These are phyloP conservation scores for Malassezia globosa DNA, from an alignment of 1,284 basidiomycete genomes.

Conservation along the genomic window DNA sequence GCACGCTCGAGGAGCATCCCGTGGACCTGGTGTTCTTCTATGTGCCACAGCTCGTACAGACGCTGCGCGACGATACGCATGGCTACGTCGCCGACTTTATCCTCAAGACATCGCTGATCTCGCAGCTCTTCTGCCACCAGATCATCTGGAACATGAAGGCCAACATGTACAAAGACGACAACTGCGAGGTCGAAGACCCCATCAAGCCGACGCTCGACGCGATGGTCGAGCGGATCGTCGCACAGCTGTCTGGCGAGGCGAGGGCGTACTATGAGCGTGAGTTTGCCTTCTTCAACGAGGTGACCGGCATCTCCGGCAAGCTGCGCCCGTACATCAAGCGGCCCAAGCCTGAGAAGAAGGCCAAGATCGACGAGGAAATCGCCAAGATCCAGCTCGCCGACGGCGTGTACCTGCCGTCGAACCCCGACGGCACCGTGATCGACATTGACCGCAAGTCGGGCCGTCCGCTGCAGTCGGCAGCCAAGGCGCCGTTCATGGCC, in stretches of 20 bases:
- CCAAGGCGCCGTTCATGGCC: slow-evolving; percentile 99
- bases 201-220: slow-evolving; percentile 88
- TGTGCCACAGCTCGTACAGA: slow-evolving; percentile 95
- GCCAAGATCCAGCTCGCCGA: slow-evolving; percentile 81
- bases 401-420: slow-evolving; percentile 92
- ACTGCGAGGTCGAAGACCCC: slow-evolving; percentile 62
- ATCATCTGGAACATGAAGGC: slow-evolving; percentile 99
- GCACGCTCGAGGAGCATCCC: slow-evolving; percentile 85
- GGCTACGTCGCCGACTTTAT: slow-evolving; percentile 89
- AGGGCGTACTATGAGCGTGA: slow-evolving; percentile 85
- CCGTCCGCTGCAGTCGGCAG: slow-evolving; percentile 87
- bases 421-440: slow-evolving; percentile 89
- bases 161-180: slow-evolving; percentile 85
- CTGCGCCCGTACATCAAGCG: slow-evolving; percentile 94
- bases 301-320: slow-evolving; percentile 95
- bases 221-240: slow-evolving; percentile 72
- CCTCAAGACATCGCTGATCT: slow-evolving; percentile 92
- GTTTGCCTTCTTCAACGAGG: slow-evolving; percentile 89
- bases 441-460: slow-evolving; percentile 96
- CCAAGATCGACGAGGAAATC: slow-evolving; percentile 99
- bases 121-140: slow-evolving; percentile 96
- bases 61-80: slow-evolving; percentile 65
- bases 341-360: slow-evolving; percentile 95
- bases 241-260: slow-evolving; percentile 78
- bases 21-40: slow-evolving; percentile 97